phyloP scores from a whole-genome alignment of 495 filamentous ascomycete genomes.

The Neurospora sp. region DNA sequence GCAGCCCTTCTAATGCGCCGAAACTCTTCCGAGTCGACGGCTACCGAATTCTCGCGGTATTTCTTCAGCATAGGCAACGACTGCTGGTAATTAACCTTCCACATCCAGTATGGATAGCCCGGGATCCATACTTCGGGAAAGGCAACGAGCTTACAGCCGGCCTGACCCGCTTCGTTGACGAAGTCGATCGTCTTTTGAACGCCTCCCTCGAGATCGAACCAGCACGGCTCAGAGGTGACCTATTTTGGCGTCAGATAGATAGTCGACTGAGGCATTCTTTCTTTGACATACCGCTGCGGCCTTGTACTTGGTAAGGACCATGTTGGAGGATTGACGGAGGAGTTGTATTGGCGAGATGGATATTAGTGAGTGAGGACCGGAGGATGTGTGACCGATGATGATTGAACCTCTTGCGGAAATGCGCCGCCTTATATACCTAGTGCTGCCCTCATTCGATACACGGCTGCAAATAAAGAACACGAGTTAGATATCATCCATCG shows the following conservation, averaged over 20 bases:
- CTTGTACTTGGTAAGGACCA: neutral
- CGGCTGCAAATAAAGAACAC: no score
- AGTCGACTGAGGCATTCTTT: neutral
- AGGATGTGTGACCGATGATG: neutral
- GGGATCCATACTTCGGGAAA: neutral
- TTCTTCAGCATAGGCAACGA: neutral
- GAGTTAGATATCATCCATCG: no score
- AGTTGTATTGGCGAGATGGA: neutral
- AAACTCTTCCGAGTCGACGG: neutral
- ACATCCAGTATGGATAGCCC: neutral
- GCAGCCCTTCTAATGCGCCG: neutral
- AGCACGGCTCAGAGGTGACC: neutral
- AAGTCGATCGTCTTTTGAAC: neutral
- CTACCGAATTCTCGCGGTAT: neutral
- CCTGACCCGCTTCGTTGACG: neutral
- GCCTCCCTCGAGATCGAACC: neutral
- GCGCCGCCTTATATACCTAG: neutral
- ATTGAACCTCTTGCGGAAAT: neutral
- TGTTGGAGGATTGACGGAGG: neutral
- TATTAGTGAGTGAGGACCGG: neutral
- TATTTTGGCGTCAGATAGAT: neutral
- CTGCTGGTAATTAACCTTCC: neutral
- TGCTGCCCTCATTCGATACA: neutral
- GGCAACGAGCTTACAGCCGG: neutral
- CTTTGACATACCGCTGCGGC: neutral